Conservation (phyloP, 2,329 filamentous ascomycete species). For the Penicillium sp. region DNA sequence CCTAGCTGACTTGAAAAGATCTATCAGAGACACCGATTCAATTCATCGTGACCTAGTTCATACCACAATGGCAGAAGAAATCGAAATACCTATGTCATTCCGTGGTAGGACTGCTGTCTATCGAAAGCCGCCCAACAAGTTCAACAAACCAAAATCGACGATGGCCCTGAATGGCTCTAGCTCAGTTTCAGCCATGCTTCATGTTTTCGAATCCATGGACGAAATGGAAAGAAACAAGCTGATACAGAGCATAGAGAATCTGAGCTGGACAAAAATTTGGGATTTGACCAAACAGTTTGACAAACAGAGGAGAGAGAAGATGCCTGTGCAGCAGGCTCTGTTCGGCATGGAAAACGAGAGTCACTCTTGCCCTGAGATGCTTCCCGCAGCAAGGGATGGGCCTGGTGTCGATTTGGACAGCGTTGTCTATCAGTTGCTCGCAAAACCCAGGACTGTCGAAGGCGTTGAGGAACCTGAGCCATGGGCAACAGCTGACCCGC, state of each 20-base stretch:
- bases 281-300: slow-evolving; percentile 2
- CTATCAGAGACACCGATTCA: background rate
- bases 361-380: slow-evolving; percentile 19
- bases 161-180: background rate
- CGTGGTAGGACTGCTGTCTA: background rate
- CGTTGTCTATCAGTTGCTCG: slow-evolving; percentile 20
- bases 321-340: background rate
- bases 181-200: background rate
- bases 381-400: slow-evolving; percentile 28
- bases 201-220: background rate
- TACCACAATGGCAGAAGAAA: background rate
- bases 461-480: background rate
- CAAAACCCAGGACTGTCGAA: background rate
- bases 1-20: background rate
- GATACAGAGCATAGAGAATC: slow-evolving; percentile 1
- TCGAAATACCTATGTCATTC: background rate
- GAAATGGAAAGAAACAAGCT: background rate
- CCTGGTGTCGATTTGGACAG: slow-evolving; percentile 29
- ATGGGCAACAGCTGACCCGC: background rate
- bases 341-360: slow-evolving; percentile 6
- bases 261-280: background rate
- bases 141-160: background rate
- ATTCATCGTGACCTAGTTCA: background rate
- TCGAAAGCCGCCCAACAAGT: background rate
- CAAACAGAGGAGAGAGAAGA: background rate